Evolutionary conservation across 2,329 filamentous ascomycete genomes (phyloP), one percentile per base, ranked within the genome.

Genomic region (Ceratocystis eucalypticola): DNA sequence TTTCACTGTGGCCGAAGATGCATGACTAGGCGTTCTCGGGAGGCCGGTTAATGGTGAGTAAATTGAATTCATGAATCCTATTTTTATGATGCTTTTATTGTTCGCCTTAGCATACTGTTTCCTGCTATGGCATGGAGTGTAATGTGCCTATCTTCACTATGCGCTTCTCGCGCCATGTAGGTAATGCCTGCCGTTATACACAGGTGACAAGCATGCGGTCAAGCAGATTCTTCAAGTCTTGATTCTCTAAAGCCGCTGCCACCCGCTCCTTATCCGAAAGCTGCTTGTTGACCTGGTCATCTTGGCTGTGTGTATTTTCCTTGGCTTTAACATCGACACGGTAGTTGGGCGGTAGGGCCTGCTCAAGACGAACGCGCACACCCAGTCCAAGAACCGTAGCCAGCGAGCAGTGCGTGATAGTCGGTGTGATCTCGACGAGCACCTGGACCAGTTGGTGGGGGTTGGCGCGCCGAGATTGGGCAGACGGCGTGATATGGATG

Each of bases 211-310:
- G 81, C 94, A 99, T 97, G 77, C 94, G 96, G 74, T 89, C 86
- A 69, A 99, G 80, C 41, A 96, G 89, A 50, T 86, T 86, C 80
- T 90, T 91, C 68, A 99, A 78, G 0, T 89, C 95, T 66, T 89
- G 89, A 74, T 99, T 99, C 76, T 97, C 94, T 71, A 96, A 79
- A 5, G 94, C 94, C 8, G 94, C 94, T 1, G 93, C 92, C 57
- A 99, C 94, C 69, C 94, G 82, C 78, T 99, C 94, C 80, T 97
- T 99, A 77, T 99, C 94, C 44, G 86, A 89, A 55, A 99, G 79
- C 77, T 99, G 94, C 80, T 96, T 96, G 78, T 96, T 96, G 64
- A 96, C 91, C 74, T 96, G 91, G 69, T 96, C 91, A 59, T 91
- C 93, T 69, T 95, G 95, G 70, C 86, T 90, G 75, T 97, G 94